Evolutionary conservation across 2,329 filamentous ascomycete genomes (phyloP).

Genomic region (Colletotrichum musicola): DNA sequence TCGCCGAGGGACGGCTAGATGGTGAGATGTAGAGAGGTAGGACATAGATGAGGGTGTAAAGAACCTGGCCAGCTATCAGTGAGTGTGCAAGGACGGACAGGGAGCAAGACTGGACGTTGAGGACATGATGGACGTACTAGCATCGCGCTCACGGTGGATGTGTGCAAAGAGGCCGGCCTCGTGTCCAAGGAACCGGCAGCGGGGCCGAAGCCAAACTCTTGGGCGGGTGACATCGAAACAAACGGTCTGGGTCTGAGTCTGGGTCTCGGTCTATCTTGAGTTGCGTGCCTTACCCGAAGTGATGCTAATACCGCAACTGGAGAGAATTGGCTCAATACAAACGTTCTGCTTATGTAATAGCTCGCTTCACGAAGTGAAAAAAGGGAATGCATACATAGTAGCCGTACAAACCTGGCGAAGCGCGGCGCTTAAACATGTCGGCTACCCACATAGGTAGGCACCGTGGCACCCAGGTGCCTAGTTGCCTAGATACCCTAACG

Average conservation of each 20-base stretch:
- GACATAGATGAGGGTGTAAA: slow-evolving; percentile 92
- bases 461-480: too few relatives aligned
- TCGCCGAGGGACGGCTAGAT: slow-evolving; percentile 82
- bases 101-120: not conserved
- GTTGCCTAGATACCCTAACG: too few relatives aligned
- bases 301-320: too few relatives aligned
- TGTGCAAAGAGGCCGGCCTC: slow-evolving; percentile 9
- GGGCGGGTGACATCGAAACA: slow-evolving; percentile 17
- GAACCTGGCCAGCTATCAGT: slow-evolving; percentile 62
- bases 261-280: not conserved
- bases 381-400: too few relatives aligned
- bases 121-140: slow-evolving; percentile 31
- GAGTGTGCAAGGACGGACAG: not conserved
- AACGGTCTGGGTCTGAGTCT: not conserved
- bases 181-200: slow-evolving; percentile 2
- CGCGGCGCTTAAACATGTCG: too few relatives aligned
- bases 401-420: too few relatives aligned
- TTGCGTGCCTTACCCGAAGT: not conserved
- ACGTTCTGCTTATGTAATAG: too few relatives aligned
- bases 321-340: too few relatives aligned
- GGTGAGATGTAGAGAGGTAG: slow-evolving; percentile 88
- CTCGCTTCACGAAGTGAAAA: too few relatives aligned
- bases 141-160: slow-evolving; percentile 32
- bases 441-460: too few relatives aligned
- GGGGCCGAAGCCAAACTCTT: slow-evolving; percentile 11